Conservation (phyloP, 2,329 filamentous ascomycete genomes). For the Fusarium domesticum region DNA sequence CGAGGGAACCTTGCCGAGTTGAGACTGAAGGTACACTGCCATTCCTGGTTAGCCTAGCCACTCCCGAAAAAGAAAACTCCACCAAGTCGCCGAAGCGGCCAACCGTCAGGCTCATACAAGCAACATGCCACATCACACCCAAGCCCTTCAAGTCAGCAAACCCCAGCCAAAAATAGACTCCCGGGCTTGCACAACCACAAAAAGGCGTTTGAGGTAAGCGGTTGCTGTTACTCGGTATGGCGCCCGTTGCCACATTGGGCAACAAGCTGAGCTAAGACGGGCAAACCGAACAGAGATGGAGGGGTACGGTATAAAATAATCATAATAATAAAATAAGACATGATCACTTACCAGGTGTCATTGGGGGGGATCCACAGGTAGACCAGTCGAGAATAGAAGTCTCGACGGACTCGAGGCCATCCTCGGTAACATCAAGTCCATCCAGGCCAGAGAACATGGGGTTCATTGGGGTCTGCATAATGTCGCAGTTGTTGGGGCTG, state of each 20-base stretch:
- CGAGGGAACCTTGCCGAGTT: conserved; percentile 52
- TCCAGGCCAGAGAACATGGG: conserved; percentile 73
- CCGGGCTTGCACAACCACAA: background rate
- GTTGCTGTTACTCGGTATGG: too few species aligned
- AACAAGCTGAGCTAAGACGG: too few species aligned
- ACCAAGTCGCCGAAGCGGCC: conserved; percentile 17
- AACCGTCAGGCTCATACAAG: conserved; percentile 13
- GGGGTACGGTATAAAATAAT: too few species aligned
- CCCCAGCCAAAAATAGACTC: conserved; percentile 2
- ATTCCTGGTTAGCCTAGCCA: conserved; percentile 36
- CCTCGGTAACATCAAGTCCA: conserved; percentile 62
- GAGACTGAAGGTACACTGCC: conserved; percentile 50
- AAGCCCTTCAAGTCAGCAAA: background rate
- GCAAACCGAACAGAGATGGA: too few species aligned
- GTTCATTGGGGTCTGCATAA: conserved; percentile 79
- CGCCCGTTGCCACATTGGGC: too few species aligned
- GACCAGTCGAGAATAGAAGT: conserved; percentile 76
- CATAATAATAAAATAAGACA: too few species aligned
- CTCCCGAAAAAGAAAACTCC: conserved; percentile 5
- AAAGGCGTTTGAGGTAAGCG: background rate
- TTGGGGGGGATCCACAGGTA: conserved; percentile 73
- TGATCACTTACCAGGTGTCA: conserved; percentile 80
- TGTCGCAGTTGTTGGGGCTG: conserved; percentile 76
- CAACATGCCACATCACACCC: conserved; percentile 4
- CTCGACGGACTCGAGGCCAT: conserved; percentile 69